Base-by-base conservation (phyloP, 495 filamentous ascomycete genomes). In the Penicillium cataractarum region DNA sequence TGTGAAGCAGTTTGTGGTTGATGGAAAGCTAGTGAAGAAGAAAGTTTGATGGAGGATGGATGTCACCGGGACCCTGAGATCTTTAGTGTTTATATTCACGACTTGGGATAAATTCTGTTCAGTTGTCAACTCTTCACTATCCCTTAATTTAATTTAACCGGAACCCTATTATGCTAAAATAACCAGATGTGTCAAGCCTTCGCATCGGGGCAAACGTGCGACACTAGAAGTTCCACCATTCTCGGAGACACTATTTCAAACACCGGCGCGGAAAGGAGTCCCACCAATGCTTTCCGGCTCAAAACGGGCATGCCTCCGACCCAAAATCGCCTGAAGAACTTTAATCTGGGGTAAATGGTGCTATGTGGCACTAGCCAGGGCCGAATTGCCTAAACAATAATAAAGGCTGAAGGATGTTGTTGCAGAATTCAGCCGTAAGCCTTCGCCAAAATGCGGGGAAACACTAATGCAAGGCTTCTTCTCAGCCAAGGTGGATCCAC, bases 81-180 rank as follows among this genome's bases (percentile, higher is more conserved):
- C 7, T 54, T 33, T 54, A 31, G n/a, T 21, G n/a, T 50, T 50
- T 50, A 50, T 50, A 50, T 26, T 21, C 24, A n/a, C 4, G 21
- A 29, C 46, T 21, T 50, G 46, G 46, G 46, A n/a, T 27, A 29
- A 26, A 50, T 17, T 50, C 24, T 12, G 8, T 5, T 27, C 24
- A n/a, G 0, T 6, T 29, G 26, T 50, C 42, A 4, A 9, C 12
- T 15, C 46, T 29, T 27, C 13, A 50, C 15, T 5, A 50, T 35
- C 31, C 51, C 51, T 35, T 54, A 21, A 54, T 54, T 21, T 54
- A 8, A 54, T 54, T 54, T 54, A 54, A 32, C 51, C 51, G 51
- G 51, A 21, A 35, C 51, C 29, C 15, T 54, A 35, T 54, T 54
- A n/a, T 54, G 12, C 51, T 54, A 31, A 54, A 54, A 6, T 22